Percentiles rank a stretch among this genome's conserved stretches.
Conservation (phyloP, 768 basidiomycete genomes). For the Mycena capillaripes region DNA sequence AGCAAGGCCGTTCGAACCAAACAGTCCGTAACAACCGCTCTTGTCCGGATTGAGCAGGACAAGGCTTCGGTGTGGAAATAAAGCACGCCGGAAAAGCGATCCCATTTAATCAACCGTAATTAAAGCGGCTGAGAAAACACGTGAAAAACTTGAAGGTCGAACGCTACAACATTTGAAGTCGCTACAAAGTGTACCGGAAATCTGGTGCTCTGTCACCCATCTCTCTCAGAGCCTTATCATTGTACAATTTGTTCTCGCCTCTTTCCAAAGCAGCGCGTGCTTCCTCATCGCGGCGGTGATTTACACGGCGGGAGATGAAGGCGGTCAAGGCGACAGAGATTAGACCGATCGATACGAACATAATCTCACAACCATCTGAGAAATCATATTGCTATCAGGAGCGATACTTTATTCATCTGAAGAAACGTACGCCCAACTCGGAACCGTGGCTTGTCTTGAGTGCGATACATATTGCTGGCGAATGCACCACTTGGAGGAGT, state of each 20-base stretch:
- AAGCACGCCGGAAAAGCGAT: too few species aligned
- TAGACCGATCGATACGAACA: slow-evolving; percentile 77
- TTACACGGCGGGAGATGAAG: slow-evolving; percentile 67
- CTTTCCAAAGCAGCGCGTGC: slow-evolving; percentile 44
- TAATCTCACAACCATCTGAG: slow-evolving; percentile 72
- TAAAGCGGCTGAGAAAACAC: too few species aligned
- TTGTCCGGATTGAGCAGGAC: neutral
- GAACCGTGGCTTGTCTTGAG: slow-evolving; percentile 71
- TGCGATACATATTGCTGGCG: slow-evolving; percentile 72
- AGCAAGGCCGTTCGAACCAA: neutral
- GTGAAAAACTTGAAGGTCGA: too few species aligned
- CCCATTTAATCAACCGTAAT: too few species aligned
- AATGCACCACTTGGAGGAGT: slow-evolving; percentile 62
- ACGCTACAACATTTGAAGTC: neutral
- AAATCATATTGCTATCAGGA: neutral
- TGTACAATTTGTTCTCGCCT: slow-evolving; percentile 51
- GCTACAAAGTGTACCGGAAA: slow-evolving; percentile 67
- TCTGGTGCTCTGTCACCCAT: slow-evolving; percentile 75
- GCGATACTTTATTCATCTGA: too few species aligned
- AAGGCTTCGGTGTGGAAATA: too few species aligned
- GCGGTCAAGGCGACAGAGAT: slow-evolving; percentile 61
- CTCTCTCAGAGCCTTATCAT: slow-evolving; percentile 51
- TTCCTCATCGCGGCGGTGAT: slow-evolving; percentile 61
- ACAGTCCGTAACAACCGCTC: neutral
- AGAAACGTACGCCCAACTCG: slow-evolving; percentile 70